A percentile compares a stretch with the other conserved stretches of the same genome.
These are phyloP conservation scores for Pichia sp. DNA, from an alignment of 1,139 yeast genomes.

Conservation along the genomic window DNA sequence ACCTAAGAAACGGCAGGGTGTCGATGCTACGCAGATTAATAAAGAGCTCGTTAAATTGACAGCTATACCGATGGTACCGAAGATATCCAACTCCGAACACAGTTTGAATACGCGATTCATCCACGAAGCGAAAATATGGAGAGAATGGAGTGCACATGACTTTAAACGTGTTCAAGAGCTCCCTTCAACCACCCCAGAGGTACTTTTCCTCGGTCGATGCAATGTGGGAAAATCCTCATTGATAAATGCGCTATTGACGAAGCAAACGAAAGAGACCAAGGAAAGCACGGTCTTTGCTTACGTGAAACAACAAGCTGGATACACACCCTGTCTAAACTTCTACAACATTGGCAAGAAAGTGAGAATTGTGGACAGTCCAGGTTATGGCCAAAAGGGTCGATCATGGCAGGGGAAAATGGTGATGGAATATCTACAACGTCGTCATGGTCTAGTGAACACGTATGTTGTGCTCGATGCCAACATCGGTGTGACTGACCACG, in stretches of 20 bases:
- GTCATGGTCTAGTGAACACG: slow-evolving; percentile 49
- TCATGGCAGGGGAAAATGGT: slow-evolving; percentile 64
- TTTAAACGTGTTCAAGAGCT: slow-evolving; percentile 44
- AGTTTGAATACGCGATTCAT: slow-evolving; percentile 33
- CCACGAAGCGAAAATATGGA: slow-evolving; percentile 34
- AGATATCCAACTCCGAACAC: slow-evolving; percentile 9
- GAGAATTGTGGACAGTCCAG: slow-evolving; percentile 76
- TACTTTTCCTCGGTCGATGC: slow-evolving; percentile 68
- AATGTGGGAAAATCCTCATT: slow-evolving; percentile 82
- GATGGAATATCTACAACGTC: slow-evolving; percentile 47
- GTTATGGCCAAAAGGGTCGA: slow-evolving; percentile 66
- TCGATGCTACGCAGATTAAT: too few relatives aligned
- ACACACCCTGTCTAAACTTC: slow-evolving; percentile 69
- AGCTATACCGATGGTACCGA: not conserved
- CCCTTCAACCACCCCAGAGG: slow-evolving; percentile 46
- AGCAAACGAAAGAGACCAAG: slow-evolving; percentile 11
- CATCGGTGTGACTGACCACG: slow-evolving; percentile 52
- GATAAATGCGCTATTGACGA: slow-evolving; percentile 45
- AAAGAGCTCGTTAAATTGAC: slow-evolving; percentile 5
- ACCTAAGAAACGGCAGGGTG: too few relatives aligned
- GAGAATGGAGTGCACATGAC: slow-evolving; percentile 55
- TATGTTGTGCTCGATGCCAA: slow-evolving; percentile 55
- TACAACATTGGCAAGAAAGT: slow-evolving; percentile 59
- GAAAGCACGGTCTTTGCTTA: slow-evolving; percentile 24
- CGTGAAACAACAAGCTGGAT: slow-evolving; percentile 48